Percentiles rank a stretch among this genome's conserved stretches.
Evolutionary conservation across 345 rosid genomes (phyloP).

Genomic region (Eucalyptus cloeziana): DNA sequence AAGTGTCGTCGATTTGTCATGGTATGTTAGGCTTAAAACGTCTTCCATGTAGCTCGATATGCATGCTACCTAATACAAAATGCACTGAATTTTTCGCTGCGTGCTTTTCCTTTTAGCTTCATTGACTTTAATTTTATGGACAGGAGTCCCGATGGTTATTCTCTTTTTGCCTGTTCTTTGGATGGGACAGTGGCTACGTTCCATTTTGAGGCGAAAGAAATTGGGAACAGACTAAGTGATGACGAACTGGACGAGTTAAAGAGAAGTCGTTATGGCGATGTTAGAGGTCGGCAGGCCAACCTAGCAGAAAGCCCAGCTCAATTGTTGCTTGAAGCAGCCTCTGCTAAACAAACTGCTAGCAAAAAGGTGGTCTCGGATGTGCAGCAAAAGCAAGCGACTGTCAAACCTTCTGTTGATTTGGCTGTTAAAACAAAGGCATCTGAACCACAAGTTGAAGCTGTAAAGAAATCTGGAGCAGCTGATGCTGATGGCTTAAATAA

Average conservation of each 20-base stretch:
- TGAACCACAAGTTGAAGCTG: constrained; percentile 47
- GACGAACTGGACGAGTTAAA: constrained; percentile 82
- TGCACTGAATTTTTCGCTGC: background rate
- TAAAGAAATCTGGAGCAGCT: constrained; percentile 24
- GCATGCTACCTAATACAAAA: background rate
- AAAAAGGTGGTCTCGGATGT: constrained; percentile 53
- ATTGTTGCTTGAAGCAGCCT: constrained; percentile 87
- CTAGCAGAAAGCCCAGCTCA: constrained; percentile 92
- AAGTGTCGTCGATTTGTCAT: constrained; percentile 97
- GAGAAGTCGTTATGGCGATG: constrained; percentile 92
- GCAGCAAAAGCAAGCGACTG: constrained; percentile 37
- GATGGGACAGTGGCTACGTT: constrained; percentile 92
- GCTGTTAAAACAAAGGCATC: constrained; percentile 30
- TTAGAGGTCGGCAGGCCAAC: constrained; percentile 84
- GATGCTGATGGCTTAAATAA: constrained; percentile 47
- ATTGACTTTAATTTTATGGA: background rate
- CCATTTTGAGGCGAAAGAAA: constrained; percentile 78
- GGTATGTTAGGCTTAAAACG: constrained; percentile 31
- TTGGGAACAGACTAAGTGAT: constrained; percentile 68
- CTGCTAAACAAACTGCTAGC: constrained; percentile 53
- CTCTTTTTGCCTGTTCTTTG: constrained; percentile 95
- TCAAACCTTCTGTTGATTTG: constrained; percentile 42
- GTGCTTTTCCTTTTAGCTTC: background rate
- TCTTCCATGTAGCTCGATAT: background rate
- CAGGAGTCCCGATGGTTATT: constrained; percentile 99